phyloP scores from a whole-genome alignment of 192 early-diverging fungal species.

The Coemansia sp. region DNA sequence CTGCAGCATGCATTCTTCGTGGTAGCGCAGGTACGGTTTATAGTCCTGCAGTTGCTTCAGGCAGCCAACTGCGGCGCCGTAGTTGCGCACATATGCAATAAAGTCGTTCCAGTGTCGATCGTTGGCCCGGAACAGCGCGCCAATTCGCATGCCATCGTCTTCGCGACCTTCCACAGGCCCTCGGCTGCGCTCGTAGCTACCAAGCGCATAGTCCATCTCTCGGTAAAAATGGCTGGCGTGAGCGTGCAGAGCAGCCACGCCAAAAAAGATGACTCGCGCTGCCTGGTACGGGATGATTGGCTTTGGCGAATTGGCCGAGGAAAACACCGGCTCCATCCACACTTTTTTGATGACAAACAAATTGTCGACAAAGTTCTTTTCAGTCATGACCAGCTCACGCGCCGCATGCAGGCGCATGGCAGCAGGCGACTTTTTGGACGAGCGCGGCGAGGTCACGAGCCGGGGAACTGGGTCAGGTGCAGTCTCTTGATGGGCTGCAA shows the following conservation, averaged over 20 bases:
- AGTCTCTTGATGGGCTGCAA: not conserved
- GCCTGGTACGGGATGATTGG: constrained; percentile 55
- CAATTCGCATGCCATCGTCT: constrained; percentile 51
- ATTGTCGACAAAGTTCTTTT: constrained; percentile 57
- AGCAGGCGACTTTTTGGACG: constrained; percentile 29
- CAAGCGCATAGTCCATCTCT: constrained; percentile 51
- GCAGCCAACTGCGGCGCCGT: constrained; percentile 46
- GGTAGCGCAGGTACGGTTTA: constrained; percentile 49
- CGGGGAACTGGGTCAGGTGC: not conserved
- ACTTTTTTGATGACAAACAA: constrained; percentile 56
- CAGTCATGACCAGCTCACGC: constrained; percentile 53
- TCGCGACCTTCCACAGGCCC: constrained; percentile 6
- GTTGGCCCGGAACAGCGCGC: constrained; percentile 43
- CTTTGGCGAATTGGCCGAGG: constrained; percentile 52
- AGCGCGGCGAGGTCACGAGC: not conserved
- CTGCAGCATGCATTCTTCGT: constrained; percentile 51
- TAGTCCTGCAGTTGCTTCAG: constrained; percentile 53
- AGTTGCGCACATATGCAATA: constrained; percentile 51
- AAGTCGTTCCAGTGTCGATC: constrained; percentile 52
- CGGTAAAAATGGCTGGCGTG: constrained; percentile 53
- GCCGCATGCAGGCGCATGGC: constrained; percentile 51
- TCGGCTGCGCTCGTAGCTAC: constrained; percentile 44
- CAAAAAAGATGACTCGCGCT: constrained; percentile 43
- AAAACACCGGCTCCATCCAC: constrained; percentile 56
- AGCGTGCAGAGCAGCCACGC: constrained; percentile 45